Base-by-base conservation (phyloP, 2,329 filamentous ascomycete genomes). In the Penicillium expansum region DNA sequence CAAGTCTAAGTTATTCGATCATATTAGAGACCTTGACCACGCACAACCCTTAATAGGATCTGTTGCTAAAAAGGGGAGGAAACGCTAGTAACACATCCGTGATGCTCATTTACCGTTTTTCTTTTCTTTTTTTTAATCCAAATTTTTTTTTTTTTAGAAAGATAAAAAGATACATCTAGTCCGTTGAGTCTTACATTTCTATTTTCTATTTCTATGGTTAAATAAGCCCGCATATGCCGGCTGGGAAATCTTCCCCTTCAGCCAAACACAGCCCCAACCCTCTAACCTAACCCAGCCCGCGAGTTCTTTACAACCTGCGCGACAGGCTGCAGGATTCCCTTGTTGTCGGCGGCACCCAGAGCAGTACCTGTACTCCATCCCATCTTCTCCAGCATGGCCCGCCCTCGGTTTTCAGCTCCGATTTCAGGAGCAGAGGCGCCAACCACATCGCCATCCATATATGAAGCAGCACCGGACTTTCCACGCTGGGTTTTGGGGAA, bases 381-480 rank as follows among this genome's bases (percentile, higher is more conserved):
- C 94, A 97, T 97, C 76, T 94, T 97, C 77, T 96, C 91, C 62
- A 99, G 77, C 86, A 99, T 90, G 3, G 86, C 85, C 49, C 91
- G 84, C 11, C 94, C 94, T 63, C 86, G 91, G 71, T 96, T 97
- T 52, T 89, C 89, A 5, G 80, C 79, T 1, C 90, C 90, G 32
- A 99, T 81, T 71, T 96, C 92, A 11, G 92, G 90, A 1, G 93
- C 92, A 47, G 86, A 85, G 1, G 84, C 91, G 47, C 93, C 94
- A 2, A 97, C 92, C 29, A 96, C 79, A 63, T 97, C 92, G 18
- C 94, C 94, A 67, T 97, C 90, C 59, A 83, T 84, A 64, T 94
- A 91, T 1, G 80, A 82, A 10, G 79, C 82, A 4, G 74, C 73
- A 38, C 73, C 70, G 22, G 70, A 73, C 30, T 74, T 75, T 27